Percentiles rank a stretch among this genome's conserved stretches.
Evolutionary conservation across 108 stramenopile genomes (phyloP).

Genomic region (Pseudonitzschia delicatissima): DNA sequence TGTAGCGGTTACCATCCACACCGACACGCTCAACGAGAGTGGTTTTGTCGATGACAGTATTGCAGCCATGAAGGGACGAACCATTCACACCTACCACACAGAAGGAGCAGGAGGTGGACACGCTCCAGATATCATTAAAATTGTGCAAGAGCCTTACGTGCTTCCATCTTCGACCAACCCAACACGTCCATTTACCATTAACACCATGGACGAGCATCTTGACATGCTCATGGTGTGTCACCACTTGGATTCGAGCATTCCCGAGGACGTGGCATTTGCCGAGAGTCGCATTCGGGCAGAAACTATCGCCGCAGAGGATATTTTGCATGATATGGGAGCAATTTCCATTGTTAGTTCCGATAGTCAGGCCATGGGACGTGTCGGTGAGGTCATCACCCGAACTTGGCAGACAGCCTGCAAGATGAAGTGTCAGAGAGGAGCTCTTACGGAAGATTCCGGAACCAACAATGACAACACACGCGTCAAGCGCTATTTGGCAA

Average conservation of each 20-base stretch:
- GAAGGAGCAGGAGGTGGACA: conserved; percentile 95
- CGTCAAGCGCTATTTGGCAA: conserved; percentile 93
- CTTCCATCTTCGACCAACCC: conserved; percentile 97
- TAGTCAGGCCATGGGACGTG: conserved; percentile 96
- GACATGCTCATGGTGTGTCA: conserved; percentile 99
- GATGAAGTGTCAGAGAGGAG: conserved; percentile 96
- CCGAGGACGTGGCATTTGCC: conserved; percentile 96
- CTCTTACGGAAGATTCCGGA: conserved; percentile 70
- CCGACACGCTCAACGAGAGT: conserved; percentile 97
- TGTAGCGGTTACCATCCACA: conserved; percentile 96
- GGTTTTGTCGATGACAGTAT: conserved; percentile 93
- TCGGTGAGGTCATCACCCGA: conserved; percentile 96
- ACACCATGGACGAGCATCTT: conserved; percentile 98
- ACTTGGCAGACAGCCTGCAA: conserved; percentile 99
- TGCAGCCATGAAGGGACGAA: conserved; percentile 92
- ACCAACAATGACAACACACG: conserved; percentile 85
- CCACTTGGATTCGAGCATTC: conserved; percentile 86
- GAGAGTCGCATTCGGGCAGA: conserved; percentile 96
- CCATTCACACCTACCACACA: conserved; percentile 94
- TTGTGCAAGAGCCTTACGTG: conserved; percentile 87
- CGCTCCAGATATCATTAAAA: conserved; percentile 98
- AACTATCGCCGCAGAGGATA: conserved; percentile 98
- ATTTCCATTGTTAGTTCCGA: conserved; percentile 92
- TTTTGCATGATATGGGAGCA: conserved; percentile 96
- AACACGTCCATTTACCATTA: conserved; percentile 92